Percentiles rank a stretch among this genome's conserved stretches.
These are phyloP conservation scores for Gilbertella persicaria DNA, from an alignment of 371 early-diverging fungal species.

Conservation along the genomic window DNA sequence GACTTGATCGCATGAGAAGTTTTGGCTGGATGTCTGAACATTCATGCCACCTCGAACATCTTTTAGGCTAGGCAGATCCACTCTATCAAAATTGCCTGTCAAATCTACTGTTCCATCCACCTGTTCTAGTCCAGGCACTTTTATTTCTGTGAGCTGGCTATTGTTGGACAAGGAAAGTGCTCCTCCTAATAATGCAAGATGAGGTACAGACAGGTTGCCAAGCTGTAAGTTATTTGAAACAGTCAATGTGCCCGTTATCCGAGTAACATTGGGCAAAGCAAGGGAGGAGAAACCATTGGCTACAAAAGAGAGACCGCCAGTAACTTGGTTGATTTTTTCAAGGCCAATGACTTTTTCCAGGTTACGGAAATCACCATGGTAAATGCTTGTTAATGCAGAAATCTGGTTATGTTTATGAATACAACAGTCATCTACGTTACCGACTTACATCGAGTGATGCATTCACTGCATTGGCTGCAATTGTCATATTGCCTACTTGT, in stretches of 20 bases:
- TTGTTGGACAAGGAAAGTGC: slow-evolving; percentile 54
- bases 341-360: slow-evolving; percentile 34
- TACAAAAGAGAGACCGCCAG: slow-evolving; percentile 49
- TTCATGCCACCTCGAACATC: slow-evolving; percentile 50
- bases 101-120: slow-evolving; percentile 57
- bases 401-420: too few species aligned
- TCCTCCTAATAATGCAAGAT: slow-evolving; percentile 50
- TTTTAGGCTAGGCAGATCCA: slow-evolving; percentile 38
- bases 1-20: slow-evolving; percentile 36
- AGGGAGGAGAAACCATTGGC: slow-evolving; percentile 45
- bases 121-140: slow-evolving; percentile 41
- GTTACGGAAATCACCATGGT: slow-evolving; percentile 44
- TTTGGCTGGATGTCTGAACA: slow-evolving; percentile 41
- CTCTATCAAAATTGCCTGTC: slow-evolving; percentile 45
- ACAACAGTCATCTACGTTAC: too few species aligned
- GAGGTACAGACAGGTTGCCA: slow-evolving; percentile 41
- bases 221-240: slow-evolving; percentile 48
- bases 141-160: slow-evolving; percentile 29
- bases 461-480: slow-evolving; percentile 49
- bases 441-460: slow-evolving; percentile 38
- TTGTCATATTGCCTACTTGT: slow-evolving; percentile 30
- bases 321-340: slow-evolving; percentile 31
- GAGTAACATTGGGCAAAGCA: slow-evolving; percentile 30
- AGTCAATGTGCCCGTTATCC: slow-evolving; percentile 49
- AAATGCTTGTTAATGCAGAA: slow-evolving; percentile 28